Conservation (phyloP, 768 basidiomycete genomes). For the Tulasnella sp. region DNA sequence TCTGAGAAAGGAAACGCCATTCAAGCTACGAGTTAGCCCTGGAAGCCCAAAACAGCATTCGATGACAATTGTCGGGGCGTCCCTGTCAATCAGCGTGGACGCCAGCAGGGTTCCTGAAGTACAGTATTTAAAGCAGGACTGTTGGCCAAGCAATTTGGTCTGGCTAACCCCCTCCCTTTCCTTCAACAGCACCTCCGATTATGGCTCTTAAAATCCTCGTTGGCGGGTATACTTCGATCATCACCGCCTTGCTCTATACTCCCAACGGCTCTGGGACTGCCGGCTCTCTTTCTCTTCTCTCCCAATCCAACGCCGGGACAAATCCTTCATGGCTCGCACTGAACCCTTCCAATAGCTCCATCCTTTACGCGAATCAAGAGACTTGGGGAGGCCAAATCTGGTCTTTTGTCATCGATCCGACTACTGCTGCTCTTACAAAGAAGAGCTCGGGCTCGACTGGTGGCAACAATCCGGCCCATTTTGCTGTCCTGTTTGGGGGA, state of each 20-base stretch:
- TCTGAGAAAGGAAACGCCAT: not conserved
- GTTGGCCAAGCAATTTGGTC: not conserved
- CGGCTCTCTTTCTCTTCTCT: conserved; percentile 22
- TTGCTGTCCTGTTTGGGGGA: conserved; percentile 24
- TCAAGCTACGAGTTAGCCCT: not conserved
- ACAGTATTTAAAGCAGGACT: not conserved
- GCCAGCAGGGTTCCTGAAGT: not conserved
- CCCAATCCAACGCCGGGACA: conserved; percentile 23
- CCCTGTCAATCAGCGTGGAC: not conserved
- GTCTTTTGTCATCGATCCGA: conserved; percentile 26
- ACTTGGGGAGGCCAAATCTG: not conserved
- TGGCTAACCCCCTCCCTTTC: not conserved
- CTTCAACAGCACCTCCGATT: not conserved
- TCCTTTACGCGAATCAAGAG: conserved; percentile 30
- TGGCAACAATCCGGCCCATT: conserved; percentile 29
- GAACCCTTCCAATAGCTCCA: conserved; percentile 28
- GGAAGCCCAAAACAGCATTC: conserved; percentile 2
- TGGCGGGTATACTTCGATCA: conserved; percentile 22
- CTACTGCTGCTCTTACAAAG: conserved; percentile 20
- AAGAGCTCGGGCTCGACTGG: conserved; percentile 17
- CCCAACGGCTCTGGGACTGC: conserved; percentile 13
- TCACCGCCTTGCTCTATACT: conserved; percentile 26
- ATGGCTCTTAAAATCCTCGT: conserved; percentile 29
- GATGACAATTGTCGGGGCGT: not conserved
- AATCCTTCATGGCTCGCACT: conserved; percentile 32